Evolutionary conservation across 2,329 filamentous ascomycete genomes (phyloP).

Genomic region (Trichoderma sp.): DNA sequence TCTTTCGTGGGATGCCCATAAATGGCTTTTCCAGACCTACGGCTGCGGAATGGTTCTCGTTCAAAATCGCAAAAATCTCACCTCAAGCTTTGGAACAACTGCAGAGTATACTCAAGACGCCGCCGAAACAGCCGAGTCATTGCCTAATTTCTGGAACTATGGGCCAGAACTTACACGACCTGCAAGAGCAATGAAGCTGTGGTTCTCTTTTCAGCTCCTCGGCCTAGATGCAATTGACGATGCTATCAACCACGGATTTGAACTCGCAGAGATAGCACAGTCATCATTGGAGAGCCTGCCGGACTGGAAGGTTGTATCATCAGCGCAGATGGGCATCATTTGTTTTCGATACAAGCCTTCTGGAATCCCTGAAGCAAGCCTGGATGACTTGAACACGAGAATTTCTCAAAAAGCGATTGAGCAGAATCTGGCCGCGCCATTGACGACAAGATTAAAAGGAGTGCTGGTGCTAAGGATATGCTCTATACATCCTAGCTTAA

Average conservation of each 20-base stretch:
- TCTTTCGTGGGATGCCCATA: slow-evolving; percentile 32
- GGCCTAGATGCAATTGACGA: slow-evolving; percentile 26
- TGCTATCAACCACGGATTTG: slow-evolving; percentile 30
- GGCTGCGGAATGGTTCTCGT: slow-evolving; percentile 30
- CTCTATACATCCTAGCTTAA: not conserved
- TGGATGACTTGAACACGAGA: slow-evolving; percentile 19
- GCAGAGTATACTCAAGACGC: slow-evolving; percentile 32
- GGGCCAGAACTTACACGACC: slow-evolving; percentile 30
- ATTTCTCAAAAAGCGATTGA: slow-evolving; percentile 17
- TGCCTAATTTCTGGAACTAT: slow-evolving; percentile 33
- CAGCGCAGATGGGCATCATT: slow-evolving; percentile 28
- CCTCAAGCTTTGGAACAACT: slow-evolving; percentile 29
- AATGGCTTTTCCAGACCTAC: slow-evolving; percentile 34
- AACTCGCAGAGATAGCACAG: slow-evolving; percentile 28
- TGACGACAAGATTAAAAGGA: slow-evolving; percentile 23
- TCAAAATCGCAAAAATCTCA: slow-evolving; percentile 23
- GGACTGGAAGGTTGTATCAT: slow-evolving; percentile 30
- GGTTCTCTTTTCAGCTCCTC: slow-evolving; percentile 30
- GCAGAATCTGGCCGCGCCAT: slow-evolving; percentile 20
- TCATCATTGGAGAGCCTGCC: slow-evolving; percentile 23
- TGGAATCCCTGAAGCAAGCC: not conserved
- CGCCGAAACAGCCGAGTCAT: slow-evolving; percentile 28
- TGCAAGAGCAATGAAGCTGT: slow-evolving; percentile 31
- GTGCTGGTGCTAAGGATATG: slow-evolving; percentile 24
- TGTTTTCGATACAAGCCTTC: slow-evolving; percentile 27